phyloP scores from a whole-genome alignment of 106 monocot genomes.

The Dendrobium catenatum region DNA sequence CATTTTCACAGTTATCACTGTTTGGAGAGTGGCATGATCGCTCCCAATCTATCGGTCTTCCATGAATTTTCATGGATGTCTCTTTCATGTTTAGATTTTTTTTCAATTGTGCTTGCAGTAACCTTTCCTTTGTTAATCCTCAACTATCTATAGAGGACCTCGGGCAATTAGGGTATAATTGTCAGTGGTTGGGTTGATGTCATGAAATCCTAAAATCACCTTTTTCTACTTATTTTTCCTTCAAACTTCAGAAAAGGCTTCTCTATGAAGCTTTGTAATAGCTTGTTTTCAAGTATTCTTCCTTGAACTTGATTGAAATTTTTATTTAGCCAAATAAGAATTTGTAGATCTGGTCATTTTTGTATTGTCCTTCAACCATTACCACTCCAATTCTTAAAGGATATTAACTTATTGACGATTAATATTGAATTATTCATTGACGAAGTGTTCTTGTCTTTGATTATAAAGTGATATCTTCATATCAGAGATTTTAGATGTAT shows the following conservation, averaged over 20 bases:
- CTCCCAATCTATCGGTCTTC: neutral
- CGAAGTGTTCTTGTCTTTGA: neutral
- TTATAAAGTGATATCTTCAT: neutral
- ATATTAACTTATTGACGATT: neutral
- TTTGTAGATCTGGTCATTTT: neutral
- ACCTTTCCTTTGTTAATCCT: neutral
- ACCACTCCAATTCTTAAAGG: neutral
- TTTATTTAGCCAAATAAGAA: neutral
- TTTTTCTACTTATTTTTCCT: too few relatives aligned
- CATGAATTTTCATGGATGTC: neutral
- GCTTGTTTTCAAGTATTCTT: neutral
- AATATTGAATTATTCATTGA: neutral
- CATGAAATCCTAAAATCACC: neutral
- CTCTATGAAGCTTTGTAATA: neutral
- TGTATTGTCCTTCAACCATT: neutral
- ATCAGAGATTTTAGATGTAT: neutral
- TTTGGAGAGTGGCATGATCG: neutral
- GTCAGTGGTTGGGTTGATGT: neutral
- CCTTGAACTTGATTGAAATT: neutral
- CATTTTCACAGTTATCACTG: neutral
- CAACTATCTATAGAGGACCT: neutral
- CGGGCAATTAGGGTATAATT: too few relatives aligned
- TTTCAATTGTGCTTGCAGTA: neutral
- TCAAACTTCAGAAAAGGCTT: neutral
- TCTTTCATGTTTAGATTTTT: neutral